phyloP scores from a whole-genome alignment of 2,329 filamentous ascomycete genomes.

The Xylaria sp. region DNA sequence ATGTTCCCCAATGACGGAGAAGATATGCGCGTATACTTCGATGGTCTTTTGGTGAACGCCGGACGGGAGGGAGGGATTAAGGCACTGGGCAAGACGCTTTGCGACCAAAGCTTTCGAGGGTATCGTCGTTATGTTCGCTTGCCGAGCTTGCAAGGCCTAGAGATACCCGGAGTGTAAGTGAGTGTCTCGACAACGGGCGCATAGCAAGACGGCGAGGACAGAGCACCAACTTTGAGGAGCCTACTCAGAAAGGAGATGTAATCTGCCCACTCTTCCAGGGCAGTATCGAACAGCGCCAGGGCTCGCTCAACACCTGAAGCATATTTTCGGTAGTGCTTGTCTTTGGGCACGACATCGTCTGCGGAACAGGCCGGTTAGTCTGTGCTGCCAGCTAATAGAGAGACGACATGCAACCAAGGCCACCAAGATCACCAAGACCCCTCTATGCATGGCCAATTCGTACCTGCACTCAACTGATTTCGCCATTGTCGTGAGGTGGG shows the following conservation, averaged over 20 bases:
- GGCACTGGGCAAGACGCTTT: conserved; percentile 92
- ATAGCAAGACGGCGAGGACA: not conserved
- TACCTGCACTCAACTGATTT: conserved; percentile 81
- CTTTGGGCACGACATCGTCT: conserved; percentile 69
- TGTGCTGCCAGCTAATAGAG: not conserved
- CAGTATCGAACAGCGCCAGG: conserved; percentile 88
- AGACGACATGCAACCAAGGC: conserved; percentile 21
- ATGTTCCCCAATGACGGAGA: conserved; percentile 84
- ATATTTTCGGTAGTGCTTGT: conserved; percentile 86
- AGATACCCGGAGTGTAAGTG: conserved; percentile 35
- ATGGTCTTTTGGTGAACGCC: conserved; percentile 97
- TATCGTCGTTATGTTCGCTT: conserved; percentile 75
- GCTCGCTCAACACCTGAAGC: conserved; percentile 87
- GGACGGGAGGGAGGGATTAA: conserved; percentile 91
- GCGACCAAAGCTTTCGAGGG: conserved; percentile 86
- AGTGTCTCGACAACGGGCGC: conserved; percentile 40
- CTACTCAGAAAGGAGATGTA: conserved; percentile 97
- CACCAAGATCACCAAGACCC: too few relatives aligned
- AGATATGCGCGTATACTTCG: conserved; percentile 92
- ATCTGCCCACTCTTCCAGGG: conserved; percentile 98
- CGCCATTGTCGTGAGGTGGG: conserved; percentile 81
- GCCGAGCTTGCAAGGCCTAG: conserved; percentile 88
- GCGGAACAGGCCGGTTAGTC: conserved; percentile 35
- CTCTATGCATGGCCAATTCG: conserved; percentile 45
- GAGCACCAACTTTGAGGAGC: conserved; percentile 77